A percentile compares a stretch with the other conserved stretches of the same genome.
Conservation (phyloP, 495 filamentous ascomycete genomes). For the Aspergillus asperescens region DNA sequence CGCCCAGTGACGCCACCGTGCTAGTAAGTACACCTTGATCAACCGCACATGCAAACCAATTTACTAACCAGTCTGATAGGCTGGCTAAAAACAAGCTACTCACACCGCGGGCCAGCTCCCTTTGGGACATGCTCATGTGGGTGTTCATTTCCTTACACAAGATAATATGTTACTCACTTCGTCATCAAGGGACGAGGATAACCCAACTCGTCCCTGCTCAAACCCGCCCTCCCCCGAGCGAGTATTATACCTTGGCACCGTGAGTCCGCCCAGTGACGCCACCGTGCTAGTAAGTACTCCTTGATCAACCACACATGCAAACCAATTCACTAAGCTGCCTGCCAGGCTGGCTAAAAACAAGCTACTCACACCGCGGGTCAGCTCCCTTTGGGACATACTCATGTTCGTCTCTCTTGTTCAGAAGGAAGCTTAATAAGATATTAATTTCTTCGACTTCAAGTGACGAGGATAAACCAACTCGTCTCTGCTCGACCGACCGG, state of each 20-base stretch:
- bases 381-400: slow-evolving; percentile 9
- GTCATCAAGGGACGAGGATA: not conserved
- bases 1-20: no score
- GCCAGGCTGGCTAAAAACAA: slow-evolving; percentile 3
- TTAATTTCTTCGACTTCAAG: not conserved
- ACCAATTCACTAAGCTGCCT: no score
- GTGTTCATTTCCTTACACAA: not conserved
- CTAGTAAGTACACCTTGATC: no score
- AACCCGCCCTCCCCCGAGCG: no score
- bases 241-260: no score
- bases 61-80: no score
- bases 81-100: slow-evolving; percentile 1
- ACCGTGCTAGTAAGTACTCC: no score
- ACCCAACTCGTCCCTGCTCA: slow-evolving; percentile 1
- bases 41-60: no score
- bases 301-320: no score
- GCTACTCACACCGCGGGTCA: not conserved
- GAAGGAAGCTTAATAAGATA: not conserved
- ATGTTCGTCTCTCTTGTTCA: slow-evolving; percentile 3
- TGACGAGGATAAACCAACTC: not conserved
- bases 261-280: no score
- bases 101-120: not conserved
- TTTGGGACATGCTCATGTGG: slow-evolving; percentile 9
- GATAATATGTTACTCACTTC: not conserved
- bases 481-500: no score